Evolutionary conservation across 1,284 basidiomycete genomes (phyloP).

Genomic region (Trametes polyzona): DNA sequence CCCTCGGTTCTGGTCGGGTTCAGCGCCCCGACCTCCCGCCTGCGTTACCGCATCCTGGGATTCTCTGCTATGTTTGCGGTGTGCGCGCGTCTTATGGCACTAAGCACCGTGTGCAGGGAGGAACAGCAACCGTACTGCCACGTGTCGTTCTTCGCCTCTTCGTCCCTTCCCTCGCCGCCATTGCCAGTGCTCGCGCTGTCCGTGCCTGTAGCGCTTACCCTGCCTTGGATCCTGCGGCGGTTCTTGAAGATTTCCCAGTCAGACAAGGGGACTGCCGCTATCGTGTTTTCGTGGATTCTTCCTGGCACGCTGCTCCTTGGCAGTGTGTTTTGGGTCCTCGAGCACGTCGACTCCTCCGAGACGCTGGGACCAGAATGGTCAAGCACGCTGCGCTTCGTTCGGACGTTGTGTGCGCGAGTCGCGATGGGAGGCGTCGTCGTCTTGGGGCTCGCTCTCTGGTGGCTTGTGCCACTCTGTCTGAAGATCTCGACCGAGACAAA

Average conservation of each 20-base stretch:
- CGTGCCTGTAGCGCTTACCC: conserved; percentile 54
- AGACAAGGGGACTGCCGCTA: conserved; percentile 70
- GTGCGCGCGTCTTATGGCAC: conserved; percentile 75
- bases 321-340: conserved; percentile 76
- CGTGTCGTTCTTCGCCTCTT: conserved; percentile 85
- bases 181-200: conserved; percentile 56
- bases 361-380: conserved; percentile 46
- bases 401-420: conserved; percentile 67
- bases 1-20: conserved; percentile 64
- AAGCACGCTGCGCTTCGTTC: conserved; percentile 47
- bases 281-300: conserved; percentile 66
- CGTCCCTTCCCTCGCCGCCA: conserved; percentile 68
- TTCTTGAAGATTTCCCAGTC: conserved; percentile 74
- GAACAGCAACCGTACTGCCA: conserved; percentile 91
- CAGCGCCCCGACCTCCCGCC: conserved; percentile 64
- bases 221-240: conserved; percentile 64
- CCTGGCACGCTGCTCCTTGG: conserved; percentile 62
- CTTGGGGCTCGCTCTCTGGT: conserved; percentile 70
- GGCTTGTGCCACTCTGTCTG: conserved; percentile 71
- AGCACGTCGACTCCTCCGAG: conserved; percentile 70
- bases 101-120: conserved; percentile 89
- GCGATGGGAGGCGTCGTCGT: conserved; percentile 56
- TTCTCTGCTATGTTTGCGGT: conserved; percentile 70
- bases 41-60: conserved; percentile 78
- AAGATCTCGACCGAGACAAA: conserved; percentile 48